phyloP scores from a whole-genome alignment of 2,329 filamentous ascomycete genomes.

The Alternaria arborescens region DNA sequence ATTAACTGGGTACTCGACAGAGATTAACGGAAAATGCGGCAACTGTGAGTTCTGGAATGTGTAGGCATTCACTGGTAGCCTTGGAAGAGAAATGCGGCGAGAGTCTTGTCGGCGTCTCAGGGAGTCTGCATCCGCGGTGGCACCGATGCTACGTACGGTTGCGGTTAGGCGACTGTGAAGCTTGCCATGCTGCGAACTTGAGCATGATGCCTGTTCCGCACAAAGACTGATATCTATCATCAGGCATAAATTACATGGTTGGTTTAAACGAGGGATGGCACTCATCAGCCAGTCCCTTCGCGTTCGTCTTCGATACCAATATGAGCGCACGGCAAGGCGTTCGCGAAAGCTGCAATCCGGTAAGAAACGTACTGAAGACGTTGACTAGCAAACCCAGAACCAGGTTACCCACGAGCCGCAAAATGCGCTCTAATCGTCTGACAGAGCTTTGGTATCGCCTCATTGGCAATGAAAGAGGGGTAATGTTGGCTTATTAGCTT shows the following conservation, averaged over 20 bases:
- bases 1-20: conserved; percentile 35
- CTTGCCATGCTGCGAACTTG: neutral
- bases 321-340: conserved; percentile 13
- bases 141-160: neutral
- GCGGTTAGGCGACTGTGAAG: conserved; percentile 6
- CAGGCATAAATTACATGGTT: neutral
- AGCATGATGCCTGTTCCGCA: neutral
- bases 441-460: conserved; percentile 13
- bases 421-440: conserved; percentile 23
- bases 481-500: conserved; percentile 33
- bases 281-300: neutral
- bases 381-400: conserved; percentile 22
- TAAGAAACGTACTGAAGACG: conserved; percentile 19
- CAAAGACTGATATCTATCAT: neutral
- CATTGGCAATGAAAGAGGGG: conserved; percentile 30
- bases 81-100: conserved; percentile 8
- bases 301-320: conserved; percentile 23
- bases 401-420: conserved; percentile 19
- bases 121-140: neutral
- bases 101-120: conserved; percentile 12
- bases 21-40: conserved; percentile 31
- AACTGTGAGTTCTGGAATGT: conserved; percentile 2
- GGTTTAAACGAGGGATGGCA: neutral
- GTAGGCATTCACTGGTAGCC: neutral
- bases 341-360: conserved; percentile 19